A percentile compares a stretch with the other conserved stretches of the same genome.
Evolutionary conservation across 108 stramenopile species (phyloP).

Genomic region (Asterionellopsis glacialis): DNA sequence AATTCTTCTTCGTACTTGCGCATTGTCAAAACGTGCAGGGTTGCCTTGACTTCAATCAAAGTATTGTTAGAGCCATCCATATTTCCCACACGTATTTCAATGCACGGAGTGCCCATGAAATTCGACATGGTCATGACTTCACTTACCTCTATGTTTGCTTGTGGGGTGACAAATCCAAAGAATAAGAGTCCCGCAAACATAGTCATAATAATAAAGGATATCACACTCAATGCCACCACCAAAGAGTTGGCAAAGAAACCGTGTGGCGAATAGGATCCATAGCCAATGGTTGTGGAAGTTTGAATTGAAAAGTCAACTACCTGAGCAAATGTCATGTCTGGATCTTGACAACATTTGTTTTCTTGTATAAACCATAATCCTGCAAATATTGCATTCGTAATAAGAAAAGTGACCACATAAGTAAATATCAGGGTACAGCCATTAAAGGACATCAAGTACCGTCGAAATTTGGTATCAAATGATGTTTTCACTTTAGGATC

Average conservation of each 20-base stretch:
- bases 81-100: conserved; percentile 15
- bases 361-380: too few relatives aligned
- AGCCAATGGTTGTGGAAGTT: conserved; percentile 13
- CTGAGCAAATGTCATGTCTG: not conserved
- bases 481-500: too few relatives aligned
- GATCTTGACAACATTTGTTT: too few relatives aligned
- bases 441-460: too few relatives aligned
- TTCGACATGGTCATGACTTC: conserved; percentile 10
- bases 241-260: conserved; percentile 7
- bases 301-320: conserved; percentile 12
- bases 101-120: conserved; percentile 6
- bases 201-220: not conserved
- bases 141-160: conserved; percentile 3
- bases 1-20: conserved; percentile 38
- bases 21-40: too few relatives aligned
- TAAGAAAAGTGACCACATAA: too few relatives aligned
- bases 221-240: not conserved
- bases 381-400: too few relatives aligned
- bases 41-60: not conserved
- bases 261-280: conserved; percentile 1
- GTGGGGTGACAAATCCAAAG: conserved; percentile 4
- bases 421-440: too few relatives aligned
- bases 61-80: not conserved
- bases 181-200: conserved; percentile 13
- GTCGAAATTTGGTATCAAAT: too few relatives aligned